Conservation (phyloP, 305 asterid genomes). For the Rubia balearica region DNA sequence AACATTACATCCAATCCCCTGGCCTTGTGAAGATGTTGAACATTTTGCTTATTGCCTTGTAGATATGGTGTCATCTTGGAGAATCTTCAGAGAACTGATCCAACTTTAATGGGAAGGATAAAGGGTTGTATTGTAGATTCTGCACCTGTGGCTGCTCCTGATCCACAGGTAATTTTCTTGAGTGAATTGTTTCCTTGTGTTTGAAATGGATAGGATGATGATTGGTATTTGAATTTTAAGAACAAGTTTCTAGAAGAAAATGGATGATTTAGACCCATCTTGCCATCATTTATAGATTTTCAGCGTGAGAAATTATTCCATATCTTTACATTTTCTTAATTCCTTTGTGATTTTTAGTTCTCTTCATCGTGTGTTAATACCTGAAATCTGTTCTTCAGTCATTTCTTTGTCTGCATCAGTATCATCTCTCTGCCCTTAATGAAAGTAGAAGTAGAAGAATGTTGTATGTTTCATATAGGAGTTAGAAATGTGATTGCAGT, state of each 20-base stretch:
- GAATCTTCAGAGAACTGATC: constrained; percentile 63
- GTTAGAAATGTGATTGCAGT: neutral
- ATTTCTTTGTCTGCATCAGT: neutral
- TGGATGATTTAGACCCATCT: neutral
- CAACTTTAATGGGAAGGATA: constrained; percentile 45
- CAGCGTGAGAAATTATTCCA: neutral
- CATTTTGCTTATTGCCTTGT: constrained; percentile 22
- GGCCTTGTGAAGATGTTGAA: neutral
- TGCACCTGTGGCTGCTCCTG: constrained; percentile 79
- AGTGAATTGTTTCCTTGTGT: too few relatives aligned
- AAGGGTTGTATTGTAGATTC: constrained; percentile 89
- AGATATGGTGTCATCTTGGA: constrained; percentile 88
- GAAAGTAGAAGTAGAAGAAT: too few relatives aligned
- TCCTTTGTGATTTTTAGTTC: too few relatives aligned
- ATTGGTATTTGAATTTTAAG: neutral
- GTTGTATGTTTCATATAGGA: neutral
- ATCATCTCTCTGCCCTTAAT: neutral
- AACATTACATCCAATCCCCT: neutral
- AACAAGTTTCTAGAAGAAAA: neutral
- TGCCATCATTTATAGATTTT: neutral
- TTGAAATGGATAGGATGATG: neutral
- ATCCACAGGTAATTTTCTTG: constrained; percentile 60
- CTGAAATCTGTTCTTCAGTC: too few relatives aligned
- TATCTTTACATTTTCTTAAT: too few relatives aligned
- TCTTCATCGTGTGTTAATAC: too few relatives aligned